Evolutionary conservation across 2,329 filamentous ascomycete genomes (phyloP).

Genomic region (Emmonsia crescens): DNA sequence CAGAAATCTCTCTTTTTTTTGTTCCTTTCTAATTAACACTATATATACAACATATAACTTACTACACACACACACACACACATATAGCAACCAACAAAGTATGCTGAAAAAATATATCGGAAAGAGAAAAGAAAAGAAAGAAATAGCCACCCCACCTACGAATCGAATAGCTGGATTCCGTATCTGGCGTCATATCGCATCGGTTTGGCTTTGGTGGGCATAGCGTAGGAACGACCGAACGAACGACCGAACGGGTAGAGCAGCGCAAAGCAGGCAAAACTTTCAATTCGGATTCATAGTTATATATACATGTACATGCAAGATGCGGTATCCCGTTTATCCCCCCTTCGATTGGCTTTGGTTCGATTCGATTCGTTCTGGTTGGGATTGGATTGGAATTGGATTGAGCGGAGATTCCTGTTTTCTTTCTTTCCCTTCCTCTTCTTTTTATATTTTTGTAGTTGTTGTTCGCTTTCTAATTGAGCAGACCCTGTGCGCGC

Average conservation of each 20-base stretch:
- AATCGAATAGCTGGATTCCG: neutral
- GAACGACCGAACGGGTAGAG: neutral
- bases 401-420: neutral
- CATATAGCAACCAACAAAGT: neutral
- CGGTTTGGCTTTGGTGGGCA: neutral
- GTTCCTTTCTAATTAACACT: neutral
- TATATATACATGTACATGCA: neutral
- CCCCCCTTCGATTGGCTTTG: neutral
- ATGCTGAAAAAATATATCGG: neutral
- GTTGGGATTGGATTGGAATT: neutral
- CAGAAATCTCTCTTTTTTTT: neutral
- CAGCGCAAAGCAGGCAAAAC: neutral
- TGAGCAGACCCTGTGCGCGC: conserved; percentile 32
- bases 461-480: neutral
- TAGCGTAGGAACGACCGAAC: neutral
- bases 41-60: neutral
- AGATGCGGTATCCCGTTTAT: neutral
- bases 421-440: neutral
- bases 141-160: neutral
- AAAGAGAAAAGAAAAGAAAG: neutral
- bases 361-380: neutral
- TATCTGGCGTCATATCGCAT: neutral
- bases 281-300: neutral
- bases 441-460: neutral
- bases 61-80: neutral